Conservation (phyloP, 805 yeast genomes). For the Candida pseudoglaebosa region DNA sequence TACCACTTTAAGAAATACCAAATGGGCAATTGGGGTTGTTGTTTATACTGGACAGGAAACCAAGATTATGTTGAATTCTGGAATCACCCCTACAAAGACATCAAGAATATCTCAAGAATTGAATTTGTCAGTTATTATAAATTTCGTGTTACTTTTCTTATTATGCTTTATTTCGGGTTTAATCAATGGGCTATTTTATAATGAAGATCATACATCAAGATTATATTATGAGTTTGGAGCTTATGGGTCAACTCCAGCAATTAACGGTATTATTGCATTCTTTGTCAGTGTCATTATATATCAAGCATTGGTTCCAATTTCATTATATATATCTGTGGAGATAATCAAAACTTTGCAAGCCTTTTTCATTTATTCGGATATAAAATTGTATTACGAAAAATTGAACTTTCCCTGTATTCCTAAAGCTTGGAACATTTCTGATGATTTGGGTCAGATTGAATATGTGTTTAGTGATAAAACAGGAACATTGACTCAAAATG, state of each 20-base stretch:
- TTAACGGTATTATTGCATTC: constrained; percentile 63
- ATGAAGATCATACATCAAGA: constrained; percentile 41
- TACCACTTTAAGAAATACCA: constrained; percentile 66
- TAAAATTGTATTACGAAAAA: constrained; percentile 62
- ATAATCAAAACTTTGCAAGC: constrained; percentile 77
- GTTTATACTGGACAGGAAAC: constrained; percentile 76
- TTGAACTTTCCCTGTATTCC: constrained; percentile 77
- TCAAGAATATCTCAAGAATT: constrained; percentile 63
- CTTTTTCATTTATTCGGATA: constrained; percentile 67
- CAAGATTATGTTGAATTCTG: constrained; percentile 74
- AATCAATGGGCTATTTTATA: constrained; percentile 62
- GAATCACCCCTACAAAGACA: constrained; percentile 71
- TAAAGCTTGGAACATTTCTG: constrained; percentile 79
- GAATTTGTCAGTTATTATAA: constrained; percentile 61
- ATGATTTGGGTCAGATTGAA: constrained; percentile 81
- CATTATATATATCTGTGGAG: constrained; percentile 74
- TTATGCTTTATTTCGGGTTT: constrained; percentile 69
- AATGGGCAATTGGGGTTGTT: constrained; percentile 71
- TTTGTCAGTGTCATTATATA: constrained; percentile 71
- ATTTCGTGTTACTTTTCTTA: constrained; percentile 57
- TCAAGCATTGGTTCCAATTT: constrained; percentile 77
- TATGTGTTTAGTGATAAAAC: constrained; percentile 81
- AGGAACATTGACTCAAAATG: constrained; percentile 78
- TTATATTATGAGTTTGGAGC: constrained; percentile 59
- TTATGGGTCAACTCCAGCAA: constrained; percentile 54